Evolutionary conservation across 208 protist genomes (phyloP).

Genomic region (Acanthamoeba comandoni): DNA sequence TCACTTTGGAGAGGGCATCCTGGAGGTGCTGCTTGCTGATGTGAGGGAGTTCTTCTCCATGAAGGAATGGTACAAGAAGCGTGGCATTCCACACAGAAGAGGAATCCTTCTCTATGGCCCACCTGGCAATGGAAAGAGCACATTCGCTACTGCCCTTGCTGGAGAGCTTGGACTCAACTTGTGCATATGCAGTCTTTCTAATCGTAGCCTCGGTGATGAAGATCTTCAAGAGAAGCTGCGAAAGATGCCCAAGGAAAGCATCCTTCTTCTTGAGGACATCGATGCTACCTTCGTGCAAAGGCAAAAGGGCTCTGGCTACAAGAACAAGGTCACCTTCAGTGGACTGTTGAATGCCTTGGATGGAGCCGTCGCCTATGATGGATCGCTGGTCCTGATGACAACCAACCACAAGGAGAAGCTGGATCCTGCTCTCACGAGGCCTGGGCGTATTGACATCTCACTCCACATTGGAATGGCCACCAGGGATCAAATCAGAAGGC

Average conservation of each 20-base stretch:
- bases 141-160: constrained; percentile 89
- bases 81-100: constrained; percentile 33
- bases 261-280: constrained; percentile 96
- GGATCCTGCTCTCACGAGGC: constrained; percentile 87
- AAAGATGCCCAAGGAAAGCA: constrained; percentile 90
- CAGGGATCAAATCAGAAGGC: constrained; percentile 87
- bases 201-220: background rate
- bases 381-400: constrained; percentile 95
- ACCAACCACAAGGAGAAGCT: constrained; percentile 96
- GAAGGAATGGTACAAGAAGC: constrained; percentile 39
- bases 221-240: constrained; percentile 88
- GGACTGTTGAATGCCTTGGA: constrained; percentile 85
- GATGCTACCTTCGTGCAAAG: constrained; percentile 93
- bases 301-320: too few relatives aligned
- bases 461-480: constrained; percentile 90
- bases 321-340: constrained; percentile 88
- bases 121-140: constrained; percentile 63
- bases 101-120: constrained; percentile 43
- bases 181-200: constrained; percentile 88
- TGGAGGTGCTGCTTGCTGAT: constrained; percentile 2
- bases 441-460: constrained; percentile 91
- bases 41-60: constrained; percentile 34
- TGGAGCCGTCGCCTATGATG: constrained; percentile 93
- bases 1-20: background rate
- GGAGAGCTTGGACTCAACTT: constrained; percentile 93